Evolutionary conservation across 768 basidiomycete species (phyloP), one percentile per base, ranked within the genome.

Genomic region (Lentinula raphanica): DNA sequence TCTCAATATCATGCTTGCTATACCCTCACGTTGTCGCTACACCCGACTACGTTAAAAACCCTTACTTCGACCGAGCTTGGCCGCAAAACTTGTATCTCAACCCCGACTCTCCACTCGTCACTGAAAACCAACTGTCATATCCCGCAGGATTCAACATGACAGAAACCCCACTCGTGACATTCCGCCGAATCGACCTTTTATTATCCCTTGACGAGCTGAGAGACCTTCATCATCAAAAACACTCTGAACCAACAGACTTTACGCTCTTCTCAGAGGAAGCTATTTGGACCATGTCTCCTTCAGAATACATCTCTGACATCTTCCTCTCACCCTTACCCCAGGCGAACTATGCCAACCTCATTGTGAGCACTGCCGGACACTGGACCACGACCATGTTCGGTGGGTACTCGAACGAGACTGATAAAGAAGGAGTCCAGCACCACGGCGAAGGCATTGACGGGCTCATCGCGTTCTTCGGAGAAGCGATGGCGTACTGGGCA

Each of bases 1-100:
- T 87, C 68, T 87, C 87, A 5, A 66, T 88, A 0, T 87, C 86
- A 0, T 88, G 87, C 64, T 63, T 80, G 40, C 75, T 88, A 3
- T 82, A 81, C 67, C 85, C 86, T 0, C 84, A 88, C 64, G 86
- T 88, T 36, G 75, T 76, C 35, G 86, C 86, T 1, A 84, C 81
- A 2, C 87, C 87, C 0, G 76, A 83, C 61, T 87, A 86, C 61
- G 78, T 74, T 39, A 72, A 72, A 32, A 78, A 79, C 56, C 72
- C 76, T 0, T 75, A 74, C 63, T 87, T 79, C 61, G 86, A 88
- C 66, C 79, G 85, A 44, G 83, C 75, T 0, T 86, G 83, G 84
- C 79, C 83, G 7, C 86, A 88, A 61, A 74, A 84, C 60, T 64
- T 88, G 21, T 86, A 80, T 68, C 82, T 88, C 51, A 74, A 80